Evolutionary conservation across 164 flowering plant species (phyloP).

Genomic region (Berberis vulgaris): DNA sequence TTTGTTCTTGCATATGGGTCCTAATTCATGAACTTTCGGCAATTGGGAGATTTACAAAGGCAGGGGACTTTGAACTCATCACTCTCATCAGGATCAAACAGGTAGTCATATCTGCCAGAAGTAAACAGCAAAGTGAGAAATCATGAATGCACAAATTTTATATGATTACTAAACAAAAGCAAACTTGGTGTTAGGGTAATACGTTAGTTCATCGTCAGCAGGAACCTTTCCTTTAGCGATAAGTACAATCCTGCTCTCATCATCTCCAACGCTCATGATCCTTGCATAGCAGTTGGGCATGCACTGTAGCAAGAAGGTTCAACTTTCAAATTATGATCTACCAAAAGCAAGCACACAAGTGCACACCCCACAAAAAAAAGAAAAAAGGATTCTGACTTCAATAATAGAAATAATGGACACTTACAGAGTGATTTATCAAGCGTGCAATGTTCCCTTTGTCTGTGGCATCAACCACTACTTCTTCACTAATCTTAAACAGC

Average conservation of each 20-base stretch:
- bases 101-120: constrained; percentile 75
- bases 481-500: constrained; percentile 94
- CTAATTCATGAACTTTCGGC: constrained; percentile 89
- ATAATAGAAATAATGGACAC: constrained; percentile 12
- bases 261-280: constrained; percentile 76
- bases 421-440: constrained; percentile 87
- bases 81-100: constrained; percentile 74
- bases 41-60: constrained; percentile 68
- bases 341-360: not conserved
- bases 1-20: not conserved
- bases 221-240: constrained; percentile 78
- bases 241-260: constrained; percentile 77
- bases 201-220: constrained; percentile 95
- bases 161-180: not conserved
- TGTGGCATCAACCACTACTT: constrained; percentile 93
- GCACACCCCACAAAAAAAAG: not conserved
- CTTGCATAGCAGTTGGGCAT: constrained; percentile 96
- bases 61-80: constrained; percentile 89
- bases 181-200: constrained; percentile 4
- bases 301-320: constrained; percentile 43
- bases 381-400: not conserved
- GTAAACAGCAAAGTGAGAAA: not conserved
- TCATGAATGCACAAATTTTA: not conserved
- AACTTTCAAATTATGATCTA: constrained; percentile 4
- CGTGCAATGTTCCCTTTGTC: constrained; percentile 90